These are phyloP conservation scores for Fusarium musae DNA, from an alignment of 2,329 filamentous ascomycete genomes.

Conservation along the genomic window DNA sequence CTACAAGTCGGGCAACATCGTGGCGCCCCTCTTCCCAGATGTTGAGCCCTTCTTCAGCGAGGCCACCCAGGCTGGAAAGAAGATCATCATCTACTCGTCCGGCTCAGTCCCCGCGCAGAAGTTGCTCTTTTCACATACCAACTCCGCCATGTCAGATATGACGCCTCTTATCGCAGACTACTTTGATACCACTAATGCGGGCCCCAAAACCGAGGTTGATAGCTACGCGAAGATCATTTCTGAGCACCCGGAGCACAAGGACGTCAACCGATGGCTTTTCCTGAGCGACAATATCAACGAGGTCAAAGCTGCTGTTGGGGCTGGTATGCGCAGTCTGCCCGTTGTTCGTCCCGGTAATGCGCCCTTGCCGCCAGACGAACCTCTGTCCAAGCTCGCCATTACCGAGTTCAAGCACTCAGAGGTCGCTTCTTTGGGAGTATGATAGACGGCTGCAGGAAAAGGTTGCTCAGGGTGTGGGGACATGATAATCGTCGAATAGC, in stretches of 20 bases:
- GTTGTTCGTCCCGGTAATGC: slow-evolving; percentile 78
- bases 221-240: slow-evolving; percentile 76
- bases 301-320: slow-evolving; percentile 69
- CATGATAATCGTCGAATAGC: slow-evolving; percentile 30
- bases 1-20: slow-evolving; percentile 75
- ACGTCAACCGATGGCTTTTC: slow-evolving; percentile 73
- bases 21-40: slow-evolving; percentile 79
- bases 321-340: slow-evolving; percentile 72
- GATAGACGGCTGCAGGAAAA: slow-evolving; percentile 38
- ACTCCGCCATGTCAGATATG: slow-evolving; percentile 68
- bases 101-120: slow-evolving; percentile 85
- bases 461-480: slow-evolving; percentile 31
- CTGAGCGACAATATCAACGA: slow-evolving; percentile 82
- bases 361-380: slow-evolving; percentile 63
- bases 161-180: slow-evolving; percentile 69
- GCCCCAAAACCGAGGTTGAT: slow-evolving; percentile 72
- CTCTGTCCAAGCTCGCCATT: slow-evolving; percentile 49
- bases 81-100: slow-evolving; percentile 82
- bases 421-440: slow-evolving; percentile 36
- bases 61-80: slow-evolving; percentile 67
- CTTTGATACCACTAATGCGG: slow-evolving; percentile 86
- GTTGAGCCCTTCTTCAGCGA: slow-evolving; percentile 70
- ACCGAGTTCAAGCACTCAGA: slow-evolving; percentile 47
- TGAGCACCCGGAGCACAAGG: slow-evolving; percentile 53
- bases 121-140: slow-evolving; percentile 77